Conservation (phyloP, 2,329 filamentous ascomycete species). For the Lomentospora prolificans region DNA sequence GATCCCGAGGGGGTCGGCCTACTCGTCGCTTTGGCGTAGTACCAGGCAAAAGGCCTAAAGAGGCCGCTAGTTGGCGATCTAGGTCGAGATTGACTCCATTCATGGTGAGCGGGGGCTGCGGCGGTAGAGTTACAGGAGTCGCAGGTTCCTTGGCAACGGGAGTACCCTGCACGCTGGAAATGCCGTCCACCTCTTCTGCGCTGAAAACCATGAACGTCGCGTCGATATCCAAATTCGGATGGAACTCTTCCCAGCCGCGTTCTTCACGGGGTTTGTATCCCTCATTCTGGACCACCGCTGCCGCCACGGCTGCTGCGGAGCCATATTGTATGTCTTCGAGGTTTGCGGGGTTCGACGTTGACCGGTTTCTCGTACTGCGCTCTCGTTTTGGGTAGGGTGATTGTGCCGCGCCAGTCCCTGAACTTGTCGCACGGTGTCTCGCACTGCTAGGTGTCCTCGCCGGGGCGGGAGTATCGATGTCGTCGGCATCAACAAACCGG, state of each 20-base stretch:
- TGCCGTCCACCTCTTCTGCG: slow-evolving; percentile 68
- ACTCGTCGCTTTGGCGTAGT: slow-evolving; percentile 33
- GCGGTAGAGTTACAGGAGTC: slow-evolving; percentile 34
- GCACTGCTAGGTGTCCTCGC: slow-evolving; percentile 10
- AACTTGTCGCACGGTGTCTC: slow-evolving; percentile 20
- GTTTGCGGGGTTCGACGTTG: slow-evolving; percentile 40
- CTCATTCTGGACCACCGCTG: slow-evolving; percentile 80
- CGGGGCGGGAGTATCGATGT: slow-evolving; percentile 44
- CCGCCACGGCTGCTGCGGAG: slow-evolving; percentile 80
- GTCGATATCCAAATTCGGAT: slow-evolving; percentile 89
- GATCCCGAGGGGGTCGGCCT: slow-evolving; percentile 39
- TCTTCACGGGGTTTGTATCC: slow-evolving; percentile 97
- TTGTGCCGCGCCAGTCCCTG: neutral
- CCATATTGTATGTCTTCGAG: slow-evolving; percentile 63
- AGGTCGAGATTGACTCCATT: slow-evolving; percentile 6
- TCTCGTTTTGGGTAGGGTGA: slow-evolving; percentile 5
- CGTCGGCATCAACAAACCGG: slow-evolving; percentile 67
- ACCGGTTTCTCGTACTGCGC: slow-evolving; percentile 47
- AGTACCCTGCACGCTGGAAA: slow-evolving; percentile 25
- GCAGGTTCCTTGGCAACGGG: slow-evolving; percentile 31
- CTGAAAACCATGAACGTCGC: slow-evolving; percentile 66
- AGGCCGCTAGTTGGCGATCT: slow-evolving; percentile 12
- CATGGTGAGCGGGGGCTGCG: slow-evolving; percentile 2
- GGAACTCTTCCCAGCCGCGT: slow-evolving; percentile 94
- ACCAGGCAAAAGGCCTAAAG: slow-evolving; percentile 12